A percentile compares a stretch with the other conserved stretches of the same genome.
Conservation (phyloP, 2,329 filamentous ascomycete genomes). For the Cercospora sesami region DNA sequence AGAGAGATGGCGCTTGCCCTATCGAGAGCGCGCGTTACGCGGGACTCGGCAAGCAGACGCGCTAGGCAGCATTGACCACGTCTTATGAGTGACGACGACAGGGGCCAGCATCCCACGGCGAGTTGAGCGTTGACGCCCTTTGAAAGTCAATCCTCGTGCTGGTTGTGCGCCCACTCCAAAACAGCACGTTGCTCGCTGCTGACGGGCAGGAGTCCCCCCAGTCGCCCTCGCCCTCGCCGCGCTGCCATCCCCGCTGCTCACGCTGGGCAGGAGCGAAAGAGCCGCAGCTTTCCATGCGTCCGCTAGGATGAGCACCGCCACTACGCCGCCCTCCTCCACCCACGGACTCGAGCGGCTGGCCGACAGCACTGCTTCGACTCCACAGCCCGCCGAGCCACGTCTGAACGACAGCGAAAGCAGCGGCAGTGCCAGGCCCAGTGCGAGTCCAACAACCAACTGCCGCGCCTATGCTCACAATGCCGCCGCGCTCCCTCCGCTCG, state of each 20-base stretch:
- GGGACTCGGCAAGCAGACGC: not conserved
- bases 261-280: not conserved
- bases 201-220: not conserved
- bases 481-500: slow-evolving; percentile 20
- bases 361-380: not conserved
- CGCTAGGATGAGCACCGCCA: slow-evolving; percentile 4
- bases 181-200: not conserved
- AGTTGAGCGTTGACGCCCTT: not conserved
- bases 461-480: slow-evolving; percentile 18
- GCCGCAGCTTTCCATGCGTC: slow-evolving; percentile 1
- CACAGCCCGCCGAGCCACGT: not conserved
- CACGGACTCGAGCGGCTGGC: not conserved
- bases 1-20: not conserved
- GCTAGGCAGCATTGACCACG: not conserved
- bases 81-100: not conserved
- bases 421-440: not conserved
- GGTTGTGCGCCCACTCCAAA: not conserved
- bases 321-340: not conserved
- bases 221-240: not conserved
- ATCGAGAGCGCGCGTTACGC: not conserved
- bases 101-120: not conserved
- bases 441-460: slow-evolving; percentile 3
- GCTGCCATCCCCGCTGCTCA: not conserved
- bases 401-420: not conserved
- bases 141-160: not conserved